phyloP scores from a whole-genome alignment of 164 flowering plant genomes.

The Kingdonia uniflora region DNA sequence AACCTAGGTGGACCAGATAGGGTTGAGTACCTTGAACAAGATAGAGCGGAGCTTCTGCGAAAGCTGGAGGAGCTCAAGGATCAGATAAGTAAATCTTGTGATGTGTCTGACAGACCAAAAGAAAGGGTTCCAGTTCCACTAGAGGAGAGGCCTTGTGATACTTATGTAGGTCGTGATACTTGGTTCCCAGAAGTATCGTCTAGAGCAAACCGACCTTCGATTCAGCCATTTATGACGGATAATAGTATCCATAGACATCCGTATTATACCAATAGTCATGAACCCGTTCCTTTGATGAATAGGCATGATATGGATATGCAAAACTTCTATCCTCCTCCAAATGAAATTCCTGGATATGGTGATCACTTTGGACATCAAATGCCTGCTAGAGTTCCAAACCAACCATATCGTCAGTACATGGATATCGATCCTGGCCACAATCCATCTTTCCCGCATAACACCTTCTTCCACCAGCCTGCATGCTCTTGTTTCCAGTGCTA shows the following conservation, averaged over 20 bases:
- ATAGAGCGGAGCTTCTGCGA: constrained; percentile 58
- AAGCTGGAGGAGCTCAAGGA: constrained; percentile 69
- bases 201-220: constrained; percentile 15
- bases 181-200: constrained; percentile 25
- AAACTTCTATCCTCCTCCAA: constrained; percentile 36
- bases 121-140: constrained; percentile 33
- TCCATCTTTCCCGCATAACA: constrained; percentile 26
- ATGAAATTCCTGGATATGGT: constrained; percentile 30
- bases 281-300: constrained; percentile 18
- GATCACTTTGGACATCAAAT: constrained; percentile 29
- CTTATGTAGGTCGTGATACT: constrained; percentile 24
- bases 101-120: constrained; percentile 31
- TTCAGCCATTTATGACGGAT: constrained; percentile 24
- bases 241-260: constrained; percentile 21
- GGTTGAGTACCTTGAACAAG: constrained; percentile 40
- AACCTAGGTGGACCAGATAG: constrained; percentile 16
- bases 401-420: constrained; percentile 17
- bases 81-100: constrained; percentile 46
- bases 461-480: constrained; percentile 39
- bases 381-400: constrained; percentile 21
- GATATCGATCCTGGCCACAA: constrained; percentile 21
- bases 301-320: constrained; percentile 26
- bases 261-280: constrained; percentile 21
- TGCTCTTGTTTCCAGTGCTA: constrained; percentile 55
- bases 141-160: constrained; percentile 29